Base-by-base conservation (phyloP, 345 rosid species). In the Anastatica hierochuntica region DNA sequence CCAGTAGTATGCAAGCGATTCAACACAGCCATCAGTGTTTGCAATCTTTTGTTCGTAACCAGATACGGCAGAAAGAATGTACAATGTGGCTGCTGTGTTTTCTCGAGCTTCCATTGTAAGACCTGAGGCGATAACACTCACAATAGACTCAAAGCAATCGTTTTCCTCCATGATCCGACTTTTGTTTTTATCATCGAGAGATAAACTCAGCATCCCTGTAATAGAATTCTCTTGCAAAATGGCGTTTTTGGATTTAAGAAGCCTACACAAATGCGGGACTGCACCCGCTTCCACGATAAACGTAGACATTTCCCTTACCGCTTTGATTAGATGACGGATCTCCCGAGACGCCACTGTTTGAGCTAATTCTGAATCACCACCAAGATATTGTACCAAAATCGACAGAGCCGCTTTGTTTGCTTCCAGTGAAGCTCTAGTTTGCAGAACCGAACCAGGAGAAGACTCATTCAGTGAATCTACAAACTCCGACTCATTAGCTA, bases 201-300 rank as follows among this genome's bases (percentile, higher is more conserved):
- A 62, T 6, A 51, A 14, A 14, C 83, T 85, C 24, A 85, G 84
- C 76, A 85, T 77, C 13, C 85, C 83, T 13, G 92, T 88, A 29
- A 85, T 80, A 0, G 87, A 75, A 66, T 80, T 85, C 79, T 80
- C 92, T 62, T 85, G 87, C 0, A 83, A 79, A 12, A 76, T 48
- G 14, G 80, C 73, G 57, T 72, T 75, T 10, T 51, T 2, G 14
- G 89, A 82, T 6, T 74, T 77, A 2, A 88, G 74, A 29, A 83
- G 72, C 44, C 70, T 64, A 2, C 63, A 4, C 18, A 88, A 79
- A 46, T 79, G 73, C 4, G 89, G 95, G 14, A 88, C 79, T 0
- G 97, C 92, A 7, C 95, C 92, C 1, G 87, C 85, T 67, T 82
- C 80, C 1, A 87, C 95, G 56, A 88, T 79, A 38, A 82, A 77